A percentile compares a stretch with the other conserved stretches of the same genome.
Evolutionary conservation across 2,329 filamentous ascomycete species (phyloP).

Genomic region (Colletotrichum sojae): DNA sequence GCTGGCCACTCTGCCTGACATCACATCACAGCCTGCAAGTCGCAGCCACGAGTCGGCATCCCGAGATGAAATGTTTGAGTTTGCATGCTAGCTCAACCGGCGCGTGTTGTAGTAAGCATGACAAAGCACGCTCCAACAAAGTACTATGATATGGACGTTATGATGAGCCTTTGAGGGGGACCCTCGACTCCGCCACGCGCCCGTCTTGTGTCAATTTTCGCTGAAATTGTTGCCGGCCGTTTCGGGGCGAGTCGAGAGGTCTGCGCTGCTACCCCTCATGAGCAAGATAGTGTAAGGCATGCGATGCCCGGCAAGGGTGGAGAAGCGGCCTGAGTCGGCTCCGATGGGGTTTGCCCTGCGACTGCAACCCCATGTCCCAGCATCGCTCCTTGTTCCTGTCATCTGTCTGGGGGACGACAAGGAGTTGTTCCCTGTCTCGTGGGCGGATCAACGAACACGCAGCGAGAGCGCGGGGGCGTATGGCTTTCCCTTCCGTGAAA

Average conservation of each 20-base stretch:
- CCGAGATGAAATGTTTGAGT: slow-evolving; percentile 3
- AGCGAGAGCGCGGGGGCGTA: not conserved
- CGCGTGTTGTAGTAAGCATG: slow-evolving; percentile 24
- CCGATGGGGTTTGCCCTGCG: slow-evolving; percentile 22
- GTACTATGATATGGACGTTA: not conserved
- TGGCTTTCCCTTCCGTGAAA: not conserved
- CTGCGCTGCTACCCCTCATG: not conserved
- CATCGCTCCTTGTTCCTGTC: not conserved
- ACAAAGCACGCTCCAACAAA: slow-evolving; percentile 18
- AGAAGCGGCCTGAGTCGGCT: slow-evolving; percentile 8
- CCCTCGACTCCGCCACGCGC: not conserved
- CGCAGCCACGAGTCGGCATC: slow-evolving; percentile 14
- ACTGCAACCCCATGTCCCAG: slow-evolving; percentile 4
- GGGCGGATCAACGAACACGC: not conserved
- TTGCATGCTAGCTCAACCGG: not conserved
- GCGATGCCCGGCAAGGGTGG: not conserved
- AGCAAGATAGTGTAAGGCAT: not conserved
- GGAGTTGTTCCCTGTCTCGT: not conserved
- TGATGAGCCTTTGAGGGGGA: slow-evolving; percentile 1
- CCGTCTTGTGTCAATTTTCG: not conserved
- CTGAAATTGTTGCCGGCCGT: not conserved
- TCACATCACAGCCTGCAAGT: not conserved
- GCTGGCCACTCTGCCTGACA: not conserved
- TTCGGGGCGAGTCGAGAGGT: slow-evolving; percentile 20
- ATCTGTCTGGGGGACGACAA: not conserved